Evolutionary conservation across 2,329 filamentous ascomycete species (phyloP).

Genomic region (Cercospora sojina): DNA sequence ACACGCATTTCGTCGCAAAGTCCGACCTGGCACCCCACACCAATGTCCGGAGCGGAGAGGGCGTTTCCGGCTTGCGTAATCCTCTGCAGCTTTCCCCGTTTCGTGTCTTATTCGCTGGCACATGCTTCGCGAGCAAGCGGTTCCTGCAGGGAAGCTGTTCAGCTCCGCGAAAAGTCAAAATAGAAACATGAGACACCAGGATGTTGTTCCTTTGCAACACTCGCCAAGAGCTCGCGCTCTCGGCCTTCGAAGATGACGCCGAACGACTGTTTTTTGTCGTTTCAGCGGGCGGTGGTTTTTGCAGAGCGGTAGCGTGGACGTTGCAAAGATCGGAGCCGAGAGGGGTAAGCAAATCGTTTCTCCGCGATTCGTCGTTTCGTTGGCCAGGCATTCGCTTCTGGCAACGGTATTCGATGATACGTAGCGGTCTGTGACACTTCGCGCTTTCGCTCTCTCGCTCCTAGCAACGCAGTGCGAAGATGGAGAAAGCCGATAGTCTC

Average conservation of each 20-base stretch:
- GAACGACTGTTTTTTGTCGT: background rate
- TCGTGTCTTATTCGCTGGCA: background rate
- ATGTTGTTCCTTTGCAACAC: background rate
- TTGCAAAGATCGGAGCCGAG: background rate
- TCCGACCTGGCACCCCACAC: constrained; percentile 8
- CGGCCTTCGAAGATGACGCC: background rate
- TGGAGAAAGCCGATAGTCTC: background rate
- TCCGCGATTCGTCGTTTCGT: background rate
- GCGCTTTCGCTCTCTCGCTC: constrained; percentile 1
- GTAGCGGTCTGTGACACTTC: constrained; percentile 2
- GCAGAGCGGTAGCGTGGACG: background rate
- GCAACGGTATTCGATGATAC: background rate
- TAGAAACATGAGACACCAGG: constrained; percentile 1
- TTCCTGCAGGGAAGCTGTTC: constrained; percentile 2
- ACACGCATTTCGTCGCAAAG: background rate
- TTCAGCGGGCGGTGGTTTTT: background rate
- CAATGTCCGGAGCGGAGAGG: constrained; percentile 5
- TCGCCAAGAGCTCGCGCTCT: constrained; percentile 1
- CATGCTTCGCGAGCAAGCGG: background rate
- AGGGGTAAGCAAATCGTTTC: background rate
- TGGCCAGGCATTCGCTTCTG: background rate
- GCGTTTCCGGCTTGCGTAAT: background rate
- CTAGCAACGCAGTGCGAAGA: background rate
- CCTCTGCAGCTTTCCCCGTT: constrained; percentile 7
- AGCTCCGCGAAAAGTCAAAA: constrained; percentile 1